Evolutionary conservation across 352 stramenopile genomes (phyloP).

Genomic region (Elongisporangium prolatum): DNA sequence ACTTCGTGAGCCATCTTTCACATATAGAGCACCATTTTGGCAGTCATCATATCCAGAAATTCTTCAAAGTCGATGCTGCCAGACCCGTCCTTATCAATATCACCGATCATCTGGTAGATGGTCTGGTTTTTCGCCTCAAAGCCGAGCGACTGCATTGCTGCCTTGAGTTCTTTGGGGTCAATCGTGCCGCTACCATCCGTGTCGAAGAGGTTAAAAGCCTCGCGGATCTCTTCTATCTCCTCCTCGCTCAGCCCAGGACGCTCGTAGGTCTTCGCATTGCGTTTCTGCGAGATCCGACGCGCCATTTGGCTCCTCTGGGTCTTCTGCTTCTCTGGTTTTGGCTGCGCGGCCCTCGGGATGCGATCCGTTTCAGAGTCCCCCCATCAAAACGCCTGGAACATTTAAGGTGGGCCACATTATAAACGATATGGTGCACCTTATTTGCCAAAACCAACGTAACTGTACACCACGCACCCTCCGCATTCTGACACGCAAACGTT

Average conservation of each 20-base stretch:
- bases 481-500: neutral
- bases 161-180: slow-evolving; percentile 96
- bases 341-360: neutral
- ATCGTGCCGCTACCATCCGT: slow-evolving; percentile 96
- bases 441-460: neutral
- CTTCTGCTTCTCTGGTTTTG: neutral
- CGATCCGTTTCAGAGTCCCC: neutral
- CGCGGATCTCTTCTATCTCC: slow-evolving; percentile 94
- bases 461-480: neutral
- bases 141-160: slow-evolving; percentile 94
- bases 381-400: neutral
- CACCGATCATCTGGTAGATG: slow-evolving; percentile 96
- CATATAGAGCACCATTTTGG: slow-evolving; percentile 82
- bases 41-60: slow-evolving; percentile 97
- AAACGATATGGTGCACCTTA: neutral
- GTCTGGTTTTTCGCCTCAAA: slow-evolving; percentile 98
- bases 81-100: slow-evolving; percentile 95
- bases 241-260: slow-evolving; percentile 87
- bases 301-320: slow-evolving; percentile 28
- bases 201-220: slow-evolving; percentile 97
- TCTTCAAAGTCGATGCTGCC: slow-evolving; percentile 97
- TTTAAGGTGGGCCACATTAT: neutral
- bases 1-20: neutral
- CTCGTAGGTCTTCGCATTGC: slow-evolving; percentile 91
- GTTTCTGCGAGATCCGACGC: slow-evolving; percentile 72